Base-by-base conservation (phyloP, 129 eudicot species). In the Flaveria linearis region DNA sequence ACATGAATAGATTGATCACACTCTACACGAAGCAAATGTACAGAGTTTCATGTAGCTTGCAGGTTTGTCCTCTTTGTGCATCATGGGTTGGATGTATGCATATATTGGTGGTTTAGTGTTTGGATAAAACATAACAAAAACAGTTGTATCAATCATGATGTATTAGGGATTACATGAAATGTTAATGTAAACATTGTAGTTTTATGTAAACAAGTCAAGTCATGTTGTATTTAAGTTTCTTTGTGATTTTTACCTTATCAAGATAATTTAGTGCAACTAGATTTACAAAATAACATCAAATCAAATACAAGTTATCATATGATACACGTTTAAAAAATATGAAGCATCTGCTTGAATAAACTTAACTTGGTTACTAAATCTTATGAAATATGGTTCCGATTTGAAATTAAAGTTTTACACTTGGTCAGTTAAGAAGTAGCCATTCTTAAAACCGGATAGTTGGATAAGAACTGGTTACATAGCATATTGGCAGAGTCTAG, bases 1-100 rank as follows among this genome's bases (percentile, higher is more conserved):
- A 51, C 22, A 50, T 16, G 47, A 61, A 3, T 39, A 50, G 46
- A 25, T 80, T 15, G 69, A 72, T 20, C 4, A 0, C 62, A 78
- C 5, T 45, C 49, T 2, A 20, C 39, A 78, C 9, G 56, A 50
- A 26, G 73, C 4, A 17, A 20, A 51, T 80, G 79, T 80, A 80
- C 62, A 73, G 83, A 12, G 15, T 75, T 43, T 68, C 68, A 6
- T 62, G 43, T 62, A 62, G 68, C 43, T 18, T 1, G 18, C 6
- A 0, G 68, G 68, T 26, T 26, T 26, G 7, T 20, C 17, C 43
- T 4, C 17, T 23, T 11, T 51, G 62, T 55, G 62, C 26, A 55
- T 55, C 62, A 17, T 55, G 62, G 58, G 20, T 52, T 25, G 67
- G 67, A 60, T 60, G 41, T 62, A 30, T 30, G 68, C 20, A 15